Evolutionary conservation across 495 filamentous ascomycete genomes (phyloP), one percentile per base, ranked within the genome.

Genomic region (Platismatia glauca): DNA sequence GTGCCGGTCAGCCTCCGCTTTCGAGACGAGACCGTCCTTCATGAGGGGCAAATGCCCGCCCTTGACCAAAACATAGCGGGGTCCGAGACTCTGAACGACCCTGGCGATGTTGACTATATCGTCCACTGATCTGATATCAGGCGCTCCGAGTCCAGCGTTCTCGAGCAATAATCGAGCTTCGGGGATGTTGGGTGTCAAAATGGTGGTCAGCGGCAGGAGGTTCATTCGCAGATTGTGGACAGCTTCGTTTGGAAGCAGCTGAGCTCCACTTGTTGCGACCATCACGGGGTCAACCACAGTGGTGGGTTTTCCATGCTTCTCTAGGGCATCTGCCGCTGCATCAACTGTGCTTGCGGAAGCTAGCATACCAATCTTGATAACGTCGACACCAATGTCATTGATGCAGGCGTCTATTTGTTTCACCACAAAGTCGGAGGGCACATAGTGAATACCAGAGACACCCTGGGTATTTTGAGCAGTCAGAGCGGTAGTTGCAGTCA

Each of bases 281-380:
- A 97, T 96, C 22, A 97, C 91, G 35, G 93, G 93, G 73, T 97
- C 93, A 46, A 97, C 74, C 22, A 97, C 89, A 48, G 88, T 76
- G 9, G 70, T 75, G n/a, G 79, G 75, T 24, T 90, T 74, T 22
- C 79, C 70, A 68, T 90, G 82, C 53, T 79, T 72, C 57, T 70
- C 71, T 37, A 97, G 69, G 31, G 84, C 78, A 48, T 87, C 78
- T 41, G 88, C 89, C 57, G 96, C 86, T 46, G 87, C 79, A 62
- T 86, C 78, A 66, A 96, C 86, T 2, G 85, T 91, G 62, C 82
- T 84, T 29, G 86, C 82, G 16, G 89, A 91, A 15, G 89, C 89
- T 48, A 98, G 81, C 93, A 98, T 97, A 35, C 93, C 93, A 34
- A 88, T 88, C 72, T 98, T 98, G 64, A 98, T 85, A 57, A 95